Percentiles rank a stretch among this genome's conserved stretches.
phyloP scores from a whole-genome alignment of 768 basidiomycete genomes.

The Crucibulum laeve region DNA sequence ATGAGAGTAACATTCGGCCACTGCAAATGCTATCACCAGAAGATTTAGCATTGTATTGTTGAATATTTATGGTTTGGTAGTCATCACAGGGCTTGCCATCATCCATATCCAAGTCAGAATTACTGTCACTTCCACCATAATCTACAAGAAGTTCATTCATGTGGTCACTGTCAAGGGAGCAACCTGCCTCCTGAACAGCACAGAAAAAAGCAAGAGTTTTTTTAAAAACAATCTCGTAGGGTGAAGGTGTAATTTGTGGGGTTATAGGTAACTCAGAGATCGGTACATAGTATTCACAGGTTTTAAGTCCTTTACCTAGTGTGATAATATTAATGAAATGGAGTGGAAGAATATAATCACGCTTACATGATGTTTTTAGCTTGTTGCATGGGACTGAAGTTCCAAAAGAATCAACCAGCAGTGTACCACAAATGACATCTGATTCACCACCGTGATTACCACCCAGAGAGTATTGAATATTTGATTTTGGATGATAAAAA shows the following conservation, averaged over 20 bases:
- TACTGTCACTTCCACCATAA: not conserved
- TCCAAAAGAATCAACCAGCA: not conserved
- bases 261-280: not conserved
- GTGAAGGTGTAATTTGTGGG: no score
- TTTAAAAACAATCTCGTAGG: constrained; percentile 10
- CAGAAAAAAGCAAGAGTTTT: constrained; percentile 17
- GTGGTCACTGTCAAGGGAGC: constrained; percentile 7
- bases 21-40: not conserved
- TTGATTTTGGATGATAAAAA: not conserved
- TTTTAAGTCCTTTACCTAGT: constrained; percentile 5
- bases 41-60: not conserved
- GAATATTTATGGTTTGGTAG: no score
- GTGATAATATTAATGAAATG: not conserved
- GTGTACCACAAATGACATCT: not conserved
- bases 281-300: constrained; percentile 3
- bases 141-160: not conserved
- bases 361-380: not conserved
- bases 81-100: no score
- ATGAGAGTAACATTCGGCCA: not conserved
- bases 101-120: not conserved
- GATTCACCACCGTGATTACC: not conserved
- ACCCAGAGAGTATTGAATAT: constrained; percentile 5
- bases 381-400: not conserved
- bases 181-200: constrained; percentile 13
- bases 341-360: not conserved